A percentile compares a stretch with the other conserved stretches of the same genome.
Evolutionary conservation across 1,139 yeast species (phyloP).

Genomic region (Dujonia santamariae): DNA sequence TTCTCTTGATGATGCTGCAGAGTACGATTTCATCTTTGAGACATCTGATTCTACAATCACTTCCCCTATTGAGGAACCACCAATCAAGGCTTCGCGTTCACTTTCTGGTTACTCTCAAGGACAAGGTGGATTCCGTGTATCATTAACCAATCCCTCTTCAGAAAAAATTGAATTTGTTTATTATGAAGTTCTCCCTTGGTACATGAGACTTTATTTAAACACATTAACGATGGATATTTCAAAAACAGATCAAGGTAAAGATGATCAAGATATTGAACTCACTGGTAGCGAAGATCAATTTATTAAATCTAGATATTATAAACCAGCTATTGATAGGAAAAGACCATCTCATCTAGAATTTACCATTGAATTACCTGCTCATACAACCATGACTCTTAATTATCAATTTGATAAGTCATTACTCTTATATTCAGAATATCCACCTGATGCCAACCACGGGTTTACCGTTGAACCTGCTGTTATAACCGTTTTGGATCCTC

Average conservation of each 20-base stretch:
- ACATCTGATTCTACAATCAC: conserved; percentile 34
- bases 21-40: conserved; percentile 37
- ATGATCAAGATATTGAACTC: conserved; percentile 20
- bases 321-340: conserved; percentile 76
- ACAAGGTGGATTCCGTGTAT: conserved; percentile 82
- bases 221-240: conserved; percentile 41
- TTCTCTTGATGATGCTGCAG: conserved; percentile 29
- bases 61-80: conserved; percentile 46
- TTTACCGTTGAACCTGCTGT: conserved; percentile 92
- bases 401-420: conserved; percentile 87
- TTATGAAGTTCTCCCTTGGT: conserved; percentile 92
- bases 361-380: conserved; percentile 59
- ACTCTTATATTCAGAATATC: conserved; percentile 84
- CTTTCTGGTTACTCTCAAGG: conserved; percentile 92
- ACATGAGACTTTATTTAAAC: conserved; percentile 77
- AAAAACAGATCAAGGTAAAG: conserved; percentile 12
- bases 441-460: conserved; percentile 99
- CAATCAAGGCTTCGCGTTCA: conserved; percentile 76
- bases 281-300: conserved; percentile 21
- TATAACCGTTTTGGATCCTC: conserved; percentile 47
- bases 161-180: conserved; percentile 53
- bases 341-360: conserved; percentile 86
- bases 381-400: conserved; percentile 57
- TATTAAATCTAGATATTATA: conserved; percentile 56
- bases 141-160: conserved; percentile 61